Percentiles rank a stretch among this genome's conserved stretches.
Evolutionary conservation across 192 early-diverging fungal species (phyloP).

Genomic region (Allomyces javanicus): DNA sequence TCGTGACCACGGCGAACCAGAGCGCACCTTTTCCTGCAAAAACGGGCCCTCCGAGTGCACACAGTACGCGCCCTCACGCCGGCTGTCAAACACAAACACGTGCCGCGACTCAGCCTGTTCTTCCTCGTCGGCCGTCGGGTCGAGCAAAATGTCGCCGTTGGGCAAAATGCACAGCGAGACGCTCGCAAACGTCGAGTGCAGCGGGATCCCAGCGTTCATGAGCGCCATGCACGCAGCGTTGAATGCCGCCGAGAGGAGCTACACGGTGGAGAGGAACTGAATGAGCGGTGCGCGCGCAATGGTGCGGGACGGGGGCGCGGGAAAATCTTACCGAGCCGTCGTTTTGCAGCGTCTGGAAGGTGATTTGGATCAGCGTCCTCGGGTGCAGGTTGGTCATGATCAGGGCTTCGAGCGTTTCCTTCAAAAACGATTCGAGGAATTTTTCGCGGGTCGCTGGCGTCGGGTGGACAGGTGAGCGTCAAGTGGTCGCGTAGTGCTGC

Average conservation of each 20-base stretch:
- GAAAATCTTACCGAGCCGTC: slow-evolving; percentile 50
- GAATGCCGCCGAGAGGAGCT: slow-evolving; percentile 54
- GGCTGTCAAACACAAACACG: slow-evolving; percentile 63
- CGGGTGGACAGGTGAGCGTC: not conserved
- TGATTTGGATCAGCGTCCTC: slow-evolving; percentile 67
- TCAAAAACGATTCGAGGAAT: slow-evolving; percentile 44
- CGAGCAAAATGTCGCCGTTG: slow-evolving; percentile 40
- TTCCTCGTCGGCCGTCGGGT: slow-evolving; percentile 56
- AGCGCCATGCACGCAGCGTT: slow-evolving; percentile 72
- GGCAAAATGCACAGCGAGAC: slow-evolving; percentile 47
- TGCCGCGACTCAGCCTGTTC: slow-evolving; percentile 50
- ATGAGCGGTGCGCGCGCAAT: not conserved
- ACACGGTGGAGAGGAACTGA: not conserved
- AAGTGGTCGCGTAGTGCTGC: not conserved
- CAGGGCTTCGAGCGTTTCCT: slow-evolving; percentile 50
- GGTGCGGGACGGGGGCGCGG: not conserved
- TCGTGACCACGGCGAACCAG: too few species aligned
- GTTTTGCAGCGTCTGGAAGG: slow-evolving; percentile 59
- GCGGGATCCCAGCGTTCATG: slow-evolving; percentile 72
- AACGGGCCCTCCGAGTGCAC: too few species aligned
- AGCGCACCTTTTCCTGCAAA: too few species aligned
- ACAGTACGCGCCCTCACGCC: slow-evolving; percentile 8
- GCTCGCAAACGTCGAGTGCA: slow-evolving; percentile 45
- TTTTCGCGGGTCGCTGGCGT: slow-evolving; percentile 42
- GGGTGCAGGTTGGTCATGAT: slow-evolving; percentile 68